phyloP scores from a whole-genome alignment of 169 alveolate species.

The Eimeria falciformis region DNA sequence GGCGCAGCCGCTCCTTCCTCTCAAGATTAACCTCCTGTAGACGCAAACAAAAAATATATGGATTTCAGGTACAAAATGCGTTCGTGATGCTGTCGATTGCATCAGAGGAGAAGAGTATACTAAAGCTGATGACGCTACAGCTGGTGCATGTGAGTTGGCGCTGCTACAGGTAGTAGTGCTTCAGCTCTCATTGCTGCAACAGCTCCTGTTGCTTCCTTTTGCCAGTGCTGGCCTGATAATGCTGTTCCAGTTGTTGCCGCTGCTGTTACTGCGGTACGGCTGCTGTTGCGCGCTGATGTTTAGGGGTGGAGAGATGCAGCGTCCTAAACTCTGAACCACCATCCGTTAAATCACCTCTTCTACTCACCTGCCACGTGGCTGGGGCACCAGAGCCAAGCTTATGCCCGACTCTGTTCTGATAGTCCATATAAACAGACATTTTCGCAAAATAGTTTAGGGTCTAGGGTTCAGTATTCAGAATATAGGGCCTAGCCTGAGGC shows the following conservation, averaged over 20 bases:
- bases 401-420: constrained; percentile 97
- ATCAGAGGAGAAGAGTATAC: no score
- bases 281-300: constrained; percentile 14
- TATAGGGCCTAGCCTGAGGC: not conserved
- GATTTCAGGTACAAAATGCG: no score
- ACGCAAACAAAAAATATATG: not conserved
- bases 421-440: constrained; percentile 91
- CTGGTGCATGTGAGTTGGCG: no score
- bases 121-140: no score
- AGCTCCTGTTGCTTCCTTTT: not conserved
- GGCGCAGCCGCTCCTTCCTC: constrained; percentile 96
- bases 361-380: constrained; percentile 91
- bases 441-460: constrained; percentile 61
- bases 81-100: no score
- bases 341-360: not conserved
- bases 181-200: not conserved
- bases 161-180: not conserved
- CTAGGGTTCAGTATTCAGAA: not conserved
- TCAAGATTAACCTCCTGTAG: constrained; percentile 92
- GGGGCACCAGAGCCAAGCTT: constrained; percentile 98
- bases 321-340: not conserved
- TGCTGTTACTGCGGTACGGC: not conserved
- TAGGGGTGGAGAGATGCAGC: not conserved
- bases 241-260: not conserved
- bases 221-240: not conserved